phyloP scores from a whole-genome alignment of 306 rosid species.

The Trifolium fragiferum region DNA sequence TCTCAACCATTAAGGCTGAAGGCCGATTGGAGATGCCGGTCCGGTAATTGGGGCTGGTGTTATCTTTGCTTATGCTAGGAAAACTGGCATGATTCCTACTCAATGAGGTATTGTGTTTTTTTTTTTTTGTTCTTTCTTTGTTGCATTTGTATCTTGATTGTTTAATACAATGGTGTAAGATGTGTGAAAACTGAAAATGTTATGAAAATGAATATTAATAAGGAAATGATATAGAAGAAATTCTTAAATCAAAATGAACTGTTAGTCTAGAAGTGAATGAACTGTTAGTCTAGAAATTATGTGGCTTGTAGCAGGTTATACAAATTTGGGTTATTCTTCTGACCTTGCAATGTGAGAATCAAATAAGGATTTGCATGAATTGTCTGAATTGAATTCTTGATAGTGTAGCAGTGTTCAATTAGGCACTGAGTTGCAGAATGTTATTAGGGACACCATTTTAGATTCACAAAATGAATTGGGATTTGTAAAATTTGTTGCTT shows the following conservation, averaged over 20 bases:
- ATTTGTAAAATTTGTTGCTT: constrained; percentile 28
- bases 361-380: too few species aligned
- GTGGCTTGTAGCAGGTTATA: too few species aligned
- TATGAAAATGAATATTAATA: not conserved
- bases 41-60: constrained; percentile 92
- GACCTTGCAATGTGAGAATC: too few species aligned
- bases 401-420: too few species aligned
- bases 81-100: constrained; percentile 89
- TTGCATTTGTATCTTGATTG: not conserved
- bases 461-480: constrained; percentile 9
- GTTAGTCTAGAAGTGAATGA: too few species aligned
- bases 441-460: constrained; percentile 1
- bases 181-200: not conserved
- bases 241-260: not conserved
- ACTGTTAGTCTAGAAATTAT: too few species aligned
- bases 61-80: constrained; percentile 89
- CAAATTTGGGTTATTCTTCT: too few species aligned
- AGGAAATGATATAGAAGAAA: not conserved
- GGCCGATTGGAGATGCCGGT: constrained; percentile 95
- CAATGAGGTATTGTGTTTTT: constrained; percentile 36
- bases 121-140: not conserved
- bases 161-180: not conserved
- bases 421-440: not conserved
- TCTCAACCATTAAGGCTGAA: too few species aligned
- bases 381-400: too few species aligned